Conservation (phyloP, 495 filamentous ascomycete species). For the Aspergillus sparsus region DNA sequence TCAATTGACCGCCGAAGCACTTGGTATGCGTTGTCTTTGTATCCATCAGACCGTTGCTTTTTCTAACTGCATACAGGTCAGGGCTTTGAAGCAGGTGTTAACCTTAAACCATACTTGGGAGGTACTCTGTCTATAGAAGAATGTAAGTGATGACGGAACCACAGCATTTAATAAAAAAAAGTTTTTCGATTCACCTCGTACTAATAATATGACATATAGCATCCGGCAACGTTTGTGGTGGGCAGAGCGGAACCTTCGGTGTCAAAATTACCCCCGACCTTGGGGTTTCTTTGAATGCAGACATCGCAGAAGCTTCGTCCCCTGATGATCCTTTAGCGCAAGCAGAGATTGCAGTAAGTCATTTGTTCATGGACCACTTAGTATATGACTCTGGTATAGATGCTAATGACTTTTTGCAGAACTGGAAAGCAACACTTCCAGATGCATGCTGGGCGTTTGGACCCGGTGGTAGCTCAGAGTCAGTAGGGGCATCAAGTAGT, state of each 20-base stretch:
- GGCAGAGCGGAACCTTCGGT: constrained; percentile 18
- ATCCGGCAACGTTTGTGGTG: constrained; percentile 19
- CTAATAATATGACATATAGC: constrained; percentile 19
- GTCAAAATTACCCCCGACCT: constrained; percentile 22
- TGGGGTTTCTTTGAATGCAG: constrained; percentile 24
- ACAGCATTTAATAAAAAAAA: too few relatives aligned
- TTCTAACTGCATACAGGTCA: constrained; percentile 24
- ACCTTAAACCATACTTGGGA: constrained; percentile 34
- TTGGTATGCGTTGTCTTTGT: constrained; percentile 24
- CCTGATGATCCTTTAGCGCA: constrained; percentile 18
- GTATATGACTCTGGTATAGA: background rate
- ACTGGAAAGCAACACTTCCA: background rate
- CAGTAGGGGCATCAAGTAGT: background rate
- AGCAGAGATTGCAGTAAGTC: constrained; percentile 23
- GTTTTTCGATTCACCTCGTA: background rate
- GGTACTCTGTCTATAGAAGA: constrained; percentile 28
- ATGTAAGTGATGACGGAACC: constrained; percentile 23
- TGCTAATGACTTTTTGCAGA: background rate
- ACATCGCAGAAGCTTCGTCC: constrained; percentile 15
- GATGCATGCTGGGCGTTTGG: background rate
- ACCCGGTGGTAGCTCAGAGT: background rate
- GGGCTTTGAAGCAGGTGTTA: constrained; percentile 37
- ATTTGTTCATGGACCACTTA: background rate
- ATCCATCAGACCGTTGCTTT: background rate
- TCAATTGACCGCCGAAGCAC: constrained; percentile 29